A percentile compares a stretch with the other conserved stretches of the same genome.
Evolutionary conservation across 75 land plant species (phyloP).

Genomic region (Cunninghamia lanceolata): DNA sequence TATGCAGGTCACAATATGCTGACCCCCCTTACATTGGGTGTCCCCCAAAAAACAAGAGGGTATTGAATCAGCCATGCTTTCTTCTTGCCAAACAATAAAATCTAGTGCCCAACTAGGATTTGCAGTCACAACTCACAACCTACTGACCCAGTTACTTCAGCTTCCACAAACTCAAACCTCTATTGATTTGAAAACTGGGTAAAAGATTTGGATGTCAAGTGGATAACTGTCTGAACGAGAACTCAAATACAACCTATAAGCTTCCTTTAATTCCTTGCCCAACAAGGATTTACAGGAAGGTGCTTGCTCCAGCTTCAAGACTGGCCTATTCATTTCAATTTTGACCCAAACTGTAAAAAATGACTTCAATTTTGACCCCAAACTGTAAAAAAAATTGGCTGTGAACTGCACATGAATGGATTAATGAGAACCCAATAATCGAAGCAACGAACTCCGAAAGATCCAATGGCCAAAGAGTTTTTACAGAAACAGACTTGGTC

Average conservation of each 20-base stretch:
- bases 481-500: too few species aligned
- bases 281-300: background rate
- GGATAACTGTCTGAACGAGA: background rate
- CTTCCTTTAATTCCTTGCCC: background rate
- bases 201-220: background rate
- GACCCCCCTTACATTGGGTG: background rate
- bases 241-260: background rate
- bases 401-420: background rate
- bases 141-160: background rate
- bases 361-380: too few species aligned
- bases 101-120: background rate
- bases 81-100: background rate
- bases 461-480: too few species aligned
- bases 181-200: background rate
- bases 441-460: too few species aligned
- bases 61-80: background rate
- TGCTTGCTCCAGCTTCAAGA: background rate
- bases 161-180: background rate
- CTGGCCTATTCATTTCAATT: background rate
- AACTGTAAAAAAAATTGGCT: background rate
- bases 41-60: constrained; percentile 11
- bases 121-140: too few species aligned
- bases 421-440: background rate
- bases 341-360: background rate
- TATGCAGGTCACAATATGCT: constrained; percentile 24